phyloP scores from a whole-genome alignment of 306 rosid species.

The Prunus kanzakura region DNA sequence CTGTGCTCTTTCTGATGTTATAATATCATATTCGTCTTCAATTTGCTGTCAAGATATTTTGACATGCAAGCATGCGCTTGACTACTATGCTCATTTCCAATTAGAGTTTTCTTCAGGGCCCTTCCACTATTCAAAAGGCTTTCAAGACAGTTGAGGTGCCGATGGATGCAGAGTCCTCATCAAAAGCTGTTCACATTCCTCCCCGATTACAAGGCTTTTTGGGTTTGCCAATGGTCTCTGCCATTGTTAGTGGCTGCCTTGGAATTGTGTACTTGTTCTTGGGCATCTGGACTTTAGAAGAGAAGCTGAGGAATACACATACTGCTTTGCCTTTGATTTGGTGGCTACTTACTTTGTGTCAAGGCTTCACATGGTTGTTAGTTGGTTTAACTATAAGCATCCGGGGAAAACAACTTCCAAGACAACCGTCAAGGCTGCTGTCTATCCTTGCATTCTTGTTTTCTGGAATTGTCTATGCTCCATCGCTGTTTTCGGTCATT shows the following conservation, averaged over 20 bases:
- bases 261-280: constrained; percentile 54
- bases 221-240: constrained; percentile 46
- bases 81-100: no score
- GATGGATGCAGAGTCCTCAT: constrained; percentile 11
- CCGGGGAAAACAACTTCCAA: constrained; percentile 39
- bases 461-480: constrained; percentile 37
- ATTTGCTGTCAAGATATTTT: no score
- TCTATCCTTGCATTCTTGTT: constrained; percentile 44
- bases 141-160: no score
- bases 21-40: no score
- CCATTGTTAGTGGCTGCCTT: constrained; percentile 47
- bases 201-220: constrained; percentile 30
- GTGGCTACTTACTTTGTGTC: constrained; percentile 55
- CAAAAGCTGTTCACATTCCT: constrained; percentile 30
- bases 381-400: constrained; percentile 52
- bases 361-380: constrained; percentile 64
- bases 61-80: no score
- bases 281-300: constrained; percentile 62
- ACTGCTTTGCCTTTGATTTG: constrained; percentile 52
- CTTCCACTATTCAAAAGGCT: no score
- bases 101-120: no score
- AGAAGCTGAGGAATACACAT: constrained; percentile 44
- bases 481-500: constrained; percentile 39
- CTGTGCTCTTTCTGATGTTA: no score
- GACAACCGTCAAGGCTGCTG: constrained; percentile 33